A percentile compares a stretch with the other conserved stretches of the same genome.
These are phyloP conservation scores for Annona cherimola DNA, from an alignment of 164 flowering plant species.

Conservation along the genomic window DNA sequence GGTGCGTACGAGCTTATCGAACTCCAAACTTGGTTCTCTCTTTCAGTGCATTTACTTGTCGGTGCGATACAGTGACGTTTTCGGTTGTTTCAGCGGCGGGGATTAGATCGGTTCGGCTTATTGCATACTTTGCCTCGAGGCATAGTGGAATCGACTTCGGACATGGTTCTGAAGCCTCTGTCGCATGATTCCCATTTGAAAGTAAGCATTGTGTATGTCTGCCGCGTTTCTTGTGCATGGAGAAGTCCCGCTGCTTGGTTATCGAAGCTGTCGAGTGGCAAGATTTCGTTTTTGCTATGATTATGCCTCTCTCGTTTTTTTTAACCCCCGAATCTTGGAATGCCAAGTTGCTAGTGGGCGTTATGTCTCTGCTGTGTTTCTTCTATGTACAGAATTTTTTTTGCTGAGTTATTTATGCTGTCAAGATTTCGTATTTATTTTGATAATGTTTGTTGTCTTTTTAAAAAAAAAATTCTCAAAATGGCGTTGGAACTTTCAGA, in stretches of 20 bases:
- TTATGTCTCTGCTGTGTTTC: neutral
- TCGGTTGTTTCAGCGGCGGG: neutral
- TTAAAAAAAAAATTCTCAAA: neutral
- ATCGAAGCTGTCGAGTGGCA: neutral
- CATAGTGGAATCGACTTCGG: constrained; percentile 20
- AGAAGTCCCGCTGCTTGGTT: neutral
- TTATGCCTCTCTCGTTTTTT: neutral
- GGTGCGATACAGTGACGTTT: neutral
- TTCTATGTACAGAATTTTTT: no score
- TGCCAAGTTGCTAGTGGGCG: constrained; percentile 17
- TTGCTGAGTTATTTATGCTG: neutral
- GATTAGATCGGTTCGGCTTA: neutral
- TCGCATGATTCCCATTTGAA: constrained; percentile 16
- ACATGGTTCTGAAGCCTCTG: constrained; percentile 19
- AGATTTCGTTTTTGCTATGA: neutral
- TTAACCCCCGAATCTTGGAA: no score
- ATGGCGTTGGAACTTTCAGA: neutral
- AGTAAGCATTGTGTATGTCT: constrained; percentile 9
- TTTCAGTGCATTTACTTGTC: neutral
- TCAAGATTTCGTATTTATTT: neutral
- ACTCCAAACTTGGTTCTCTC: no score
- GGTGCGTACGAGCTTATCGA: neutral
- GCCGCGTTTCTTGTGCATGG: neutral
- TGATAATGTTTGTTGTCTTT: neutral
- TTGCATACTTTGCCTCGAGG: constrained; percentile 16